These are phyloP conservation scores for Hydnomerulius pinastri DNA, from an alignment of 768 basidiomycete genomes.

Conservation along the genomic window DNA sequence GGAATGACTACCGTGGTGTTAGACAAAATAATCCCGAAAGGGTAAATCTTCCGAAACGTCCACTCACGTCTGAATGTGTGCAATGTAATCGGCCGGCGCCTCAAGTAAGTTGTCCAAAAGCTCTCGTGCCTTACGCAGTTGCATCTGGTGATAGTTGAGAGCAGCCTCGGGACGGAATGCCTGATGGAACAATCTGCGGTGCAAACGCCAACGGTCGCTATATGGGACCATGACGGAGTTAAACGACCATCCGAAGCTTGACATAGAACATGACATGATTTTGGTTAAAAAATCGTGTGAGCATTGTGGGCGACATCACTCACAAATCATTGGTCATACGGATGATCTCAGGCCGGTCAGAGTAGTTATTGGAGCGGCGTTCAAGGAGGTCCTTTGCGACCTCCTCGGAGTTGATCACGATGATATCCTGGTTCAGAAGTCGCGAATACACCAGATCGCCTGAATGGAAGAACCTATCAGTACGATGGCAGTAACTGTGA, in stretches of 20 bases:
- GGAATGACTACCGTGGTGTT: conserved; percentile 18
- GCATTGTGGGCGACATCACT: not conserved
- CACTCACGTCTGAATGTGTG: conserved; percentile 29
- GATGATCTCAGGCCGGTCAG: conserved; percentile 40
- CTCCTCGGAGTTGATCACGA: conserved; percentile 43
- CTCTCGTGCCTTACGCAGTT: conserved; percentile 27
- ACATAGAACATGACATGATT: not conserved
- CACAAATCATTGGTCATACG: conserved; percentile 32
- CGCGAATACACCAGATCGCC: conserved; percentile 41
- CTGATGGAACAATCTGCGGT: conserved; percentile 30
- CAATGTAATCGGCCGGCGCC: conserved; percentile 13
- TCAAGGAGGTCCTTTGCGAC: conserved; percentile 46
- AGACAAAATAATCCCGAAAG: not conserved
- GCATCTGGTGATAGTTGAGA: conserved; percentile 20
- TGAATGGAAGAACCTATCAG: not conserved
- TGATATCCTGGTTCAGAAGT: conserved; percentile 36
- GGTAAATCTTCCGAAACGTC: not conserved
- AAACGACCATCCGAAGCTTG: conserved; percentile 31
- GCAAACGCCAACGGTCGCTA: conserved; percentile 29
- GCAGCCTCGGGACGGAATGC: conserved; percentile 24
- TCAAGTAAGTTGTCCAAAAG: conserved; percentile 28
- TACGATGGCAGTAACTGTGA: conserved; percentile 12
- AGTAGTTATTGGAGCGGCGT: conserved; percentile 45
- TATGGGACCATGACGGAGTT: conserved; percentile 32
- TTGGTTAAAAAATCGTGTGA: not conserved